Percentiles rank a stretch among this genome's conserved stretches.
phyloP scores from a whole-genome alignment of 2,329 filamentous ascomycete species.

The Ascochyta koolunga region DNA sequence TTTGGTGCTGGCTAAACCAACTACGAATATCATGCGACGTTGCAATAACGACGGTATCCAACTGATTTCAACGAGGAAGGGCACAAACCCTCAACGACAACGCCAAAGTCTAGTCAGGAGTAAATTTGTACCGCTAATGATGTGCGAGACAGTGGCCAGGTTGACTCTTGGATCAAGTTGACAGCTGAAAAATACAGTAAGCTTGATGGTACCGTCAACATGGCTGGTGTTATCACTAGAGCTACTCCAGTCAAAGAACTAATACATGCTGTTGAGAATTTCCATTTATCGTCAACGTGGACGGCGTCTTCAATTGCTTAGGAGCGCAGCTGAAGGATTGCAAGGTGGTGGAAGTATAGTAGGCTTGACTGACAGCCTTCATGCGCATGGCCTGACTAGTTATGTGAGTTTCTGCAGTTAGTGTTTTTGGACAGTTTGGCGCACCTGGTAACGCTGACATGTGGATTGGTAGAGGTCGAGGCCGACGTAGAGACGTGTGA shows the following conservation, averaged over 20 bases:
- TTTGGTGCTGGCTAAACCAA: neutral
- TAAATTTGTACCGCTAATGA: conserved; percentile 50
- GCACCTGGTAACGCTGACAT: conserved; percentile 23
- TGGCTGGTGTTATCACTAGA: conserved; percentile 47
- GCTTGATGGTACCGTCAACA: conserved; percentile 49
- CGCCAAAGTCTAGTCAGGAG: conserved; percentile 20
- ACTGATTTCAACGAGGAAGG: conserved; percentile 50
- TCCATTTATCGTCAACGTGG: conserved; percentile 44
- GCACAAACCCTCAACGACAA: conserved; percentile 41
- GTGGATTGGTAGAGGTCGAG: neutral
- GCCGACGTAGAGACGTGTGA: neutral
- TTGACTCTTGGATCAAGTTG: conserved; percentile 48
- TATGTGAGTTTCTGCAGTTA: conserved; percentile 32
- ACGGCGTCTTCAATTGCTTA: conserved; percentile 42
- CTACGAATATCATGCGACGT: neutral
- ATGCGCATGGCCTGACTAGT: neutral
- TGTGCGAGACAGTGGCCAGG: conserved; percentile 49
- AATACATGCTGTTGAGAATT: conserved; percentile 45
- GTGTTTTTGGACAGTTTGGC: conserved; percentile 33
- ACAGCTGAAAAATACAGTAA: conserved; percentile 42
- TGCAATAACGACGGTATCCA: no score
- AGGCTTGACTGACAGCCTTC: neutral
- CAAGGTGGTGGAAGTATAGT: conserved; percentile 26
- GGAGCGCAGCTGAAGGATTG: conserved; percentile 26
- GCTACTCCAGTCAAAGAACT: conserved; percentile 20